A percentile compares a stretch with the other conserved stretches of the same genome.
Conservation (phyloP, 176 grass and related monocot species). For the Aegilops speltoides region DNA sequence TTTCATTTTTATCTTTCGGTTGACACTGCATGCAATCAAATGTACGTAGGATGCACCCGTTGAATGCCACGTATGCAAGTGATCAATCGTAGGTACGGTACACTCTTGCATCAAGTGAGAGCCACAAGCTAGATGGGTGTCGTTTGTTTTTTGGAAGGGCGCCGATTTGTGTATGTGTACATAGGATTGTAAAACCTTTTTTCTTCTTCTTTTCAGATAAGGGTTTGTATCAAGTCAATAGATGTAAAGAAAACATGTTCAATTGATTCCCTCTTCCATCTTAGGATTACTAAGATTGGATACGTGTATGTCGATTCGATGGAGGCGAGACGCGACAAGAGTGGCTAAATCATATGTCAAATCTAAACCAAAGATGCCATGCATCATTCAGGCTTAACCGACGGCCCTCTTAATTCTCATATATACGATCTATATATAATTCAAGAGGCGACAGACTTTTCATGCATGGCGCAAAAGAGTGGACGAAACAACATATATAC, state of each 20-base stretch:
- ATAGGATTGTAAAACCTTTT: not conserved
- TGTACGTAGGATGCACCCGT: slow-evolving; percentile 6
- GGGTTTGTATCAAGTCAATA: not conserved
- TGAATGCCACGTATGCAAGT: slow-evolving; percentile 52
- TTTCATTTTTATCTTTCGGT: not conserved
- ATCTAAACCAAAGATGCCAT: too few species aligned
- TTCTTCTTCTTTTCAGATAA: not conserved
- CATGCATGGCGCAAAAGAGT: not conserved
- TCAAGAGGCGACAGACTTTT: not conserved
- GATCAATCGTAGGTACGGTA: not conserved
- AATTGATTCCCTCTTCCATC: not conserved
- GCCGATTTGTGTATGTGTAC: not conserved
- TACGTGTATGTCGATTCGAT: too few species aligned
- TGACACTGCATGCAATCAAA: not conserved
- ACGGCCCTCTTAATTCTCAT: too few species aligned
- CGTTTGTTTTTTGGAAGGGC: not conserved
- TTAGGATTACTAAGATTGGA: not conserved
- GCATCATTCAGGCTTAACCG: too few species aligned
- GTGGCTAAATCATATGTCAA: too few species aligned
- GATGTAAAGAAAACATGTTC: not conserved
- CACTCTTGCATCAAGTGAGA: not conserved
- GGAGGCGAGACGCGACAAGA: not conserved
- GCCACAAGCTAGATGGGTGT: not conserved
- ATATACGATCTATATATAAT: too few species aligned
- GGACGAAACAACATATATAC: not conserved